Base-by-base conservation (phyloP, 768 basidiomycete genomes). In the Lactarius quietus region DNA sequence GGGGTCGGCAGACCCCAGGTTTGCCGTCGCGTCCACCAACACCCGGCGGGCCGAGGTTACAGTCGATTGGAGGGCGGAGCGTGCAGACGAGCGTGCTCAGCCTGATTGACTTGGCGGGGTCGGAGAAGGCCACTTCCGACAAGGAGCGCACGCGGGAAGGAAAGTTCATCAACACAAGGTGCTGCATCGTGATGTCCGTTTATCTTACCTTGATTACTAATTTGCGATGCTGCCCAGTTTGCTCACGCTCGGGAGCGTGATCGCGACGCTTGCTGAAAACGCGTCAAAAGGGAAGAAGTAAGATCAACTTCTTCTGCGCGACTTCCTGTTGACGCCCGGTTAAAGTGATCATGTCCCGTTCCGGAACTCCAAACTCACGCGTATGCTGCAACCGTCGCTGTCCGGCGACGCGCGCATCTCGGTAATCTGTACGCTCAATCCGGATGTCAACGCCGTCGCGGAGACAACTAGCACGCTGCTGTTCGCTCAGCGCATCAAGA, bases 141-240 rank as follows among this genome's bases (percentile, higher is more conserved):
- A 96, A 95, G 74, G 95, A 98, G 64, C 81, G 97, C 53, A 94
- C 94, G n/a, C 83, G 90, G 53, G 97, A 99, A 75, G 97, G 96
- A 15, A 93, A 91, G 73, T 96, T 95, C 73, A 99, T 98, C 77
- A 99, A 99, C 72, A 92, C 90, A 4, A 90, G 88, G 89, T 87
- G 29, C 9, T 86, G 29, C 10, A 72, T 67, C 15, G 9, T 59
- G 20, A n/a, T 33, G 12, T 9, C 15, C 3, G 35, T 38, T 62
- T 15, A 20, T 29, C 1, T 38, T 7, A 41, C 36, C 61, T 31
- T 23, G 64, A 41, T 61, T 7, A 12, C 59, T 62, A 59, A 54
- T 45, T 55, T 18, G 23, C 57, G 61, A 39, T 59, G 36, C 4
- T 66, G 28, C 38, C 28, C 62, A 96, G 93, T 73, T 80, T 98